Percentiles rank a stretch among this genome's conserved stretches.
Conservation (phyloP, 2,329 filamentous ascomycete genomes). For the Beauveria sp. region DNA sequence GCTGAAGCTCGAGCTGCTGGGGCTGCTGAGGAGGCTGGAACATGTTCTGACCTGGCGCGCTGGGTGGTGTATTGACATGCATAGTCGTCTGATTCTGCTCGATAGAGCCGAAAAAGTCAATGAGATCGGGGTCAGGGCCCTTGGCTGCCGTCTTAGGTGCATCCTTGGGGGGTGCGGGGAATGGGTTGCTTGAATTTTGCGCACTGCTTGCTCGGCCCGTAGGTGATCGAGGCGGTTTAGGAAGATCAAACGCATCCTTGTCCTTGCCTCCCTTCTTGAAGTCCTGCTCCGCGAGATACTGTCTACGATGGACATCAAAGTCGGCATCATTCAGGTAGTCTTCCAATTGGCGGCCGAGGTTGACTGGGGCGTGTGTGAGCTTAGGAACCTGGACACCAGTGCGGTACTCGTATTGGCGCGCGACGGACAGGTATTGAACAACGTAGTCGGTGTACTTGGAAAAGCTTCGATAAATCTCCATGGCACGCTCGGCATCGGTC, state of each 20-base stretch:
- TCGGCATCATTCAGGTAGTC: conserved; percentile 93
- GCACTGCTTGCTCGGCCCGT: conserved; percentile 16
- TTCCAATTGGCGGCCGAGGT: conserved; percentile 79
- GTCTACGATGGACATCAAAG: conserved; percentile 85
- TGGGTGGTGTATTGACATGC: conserved; percentile 35
- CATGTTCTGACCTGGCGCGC: conserved; percentile 23
- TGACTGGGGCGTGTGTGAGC: conserved; percentile 92
- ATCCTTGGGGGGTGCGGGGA: conserved; percentile 25
- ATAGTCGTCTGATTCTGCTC: conserved; percentile 78
- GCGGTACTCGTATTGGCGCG: conserved; percentile 83
- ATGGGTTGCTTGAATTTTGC: conserved; percentile 32
- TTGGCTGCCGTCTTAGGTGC: conserved; percentile 46
- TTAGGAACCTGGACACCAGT: conserved; percentile 93
- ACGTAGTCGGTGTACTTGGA: conserved; percentile 88
- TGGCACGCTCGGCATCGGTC: conserved; percentile 81
- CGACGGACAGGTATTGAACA: conserved; percentile 80
- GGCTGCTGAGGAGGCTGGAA: conserved; percentile 21
- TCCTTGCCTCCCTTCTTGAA: conserved; percentile 45
- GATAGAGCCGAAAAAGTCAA: conserved; percentile 92
- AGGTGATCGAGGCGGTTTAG: conserved; percentile 28
- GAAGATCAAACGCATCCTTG: conserved; percentile 30
- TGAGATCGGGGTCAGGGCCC: conserved; percentile 68
- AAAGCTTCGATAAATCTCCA: conserved; percentile 88
- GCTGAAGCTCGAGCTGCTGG: conserved; percentile 17
- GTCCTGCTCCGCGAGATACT: conserved; percentile 84